phyloP scores from a whole-genome alignment of 805 yeast genomes.

The Wickerhamomyces alni region DNA sequence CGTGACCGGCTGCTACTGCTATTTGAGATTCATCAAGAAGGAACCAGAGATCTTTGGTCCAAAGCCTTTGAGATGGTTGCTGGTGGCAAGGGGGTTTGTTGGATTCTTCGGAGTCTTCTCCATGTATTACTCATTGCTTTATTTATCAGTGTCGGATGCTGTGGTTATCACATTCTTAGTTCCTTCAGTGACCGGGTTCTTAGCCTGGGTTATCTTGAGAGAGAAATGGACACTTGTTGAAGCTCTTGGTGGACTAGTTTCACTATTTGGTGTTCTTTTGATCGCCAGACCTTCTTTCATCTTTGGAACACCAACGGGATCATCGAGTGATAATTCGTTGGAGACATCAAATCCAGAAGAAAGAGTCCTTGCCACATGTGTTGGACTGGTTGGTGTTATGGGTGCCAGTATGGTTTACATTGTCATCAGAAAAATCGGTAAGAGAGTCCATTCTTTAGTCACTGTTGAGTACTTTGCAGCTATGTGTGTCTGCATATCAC shows the following conservation, averaged over 20 bases:
- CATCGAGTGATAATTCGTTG: conserved; percentile 27
- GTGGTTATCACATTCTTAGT: conserved; percentile 72
- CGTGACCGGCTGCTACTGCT: conserved; percentile 46
- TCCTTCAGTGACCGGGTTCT: conserved; percentile 70
- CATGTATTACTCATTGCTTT: conserved; percentile 66
- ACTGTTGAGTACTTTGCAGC: conserved; percentile 75
- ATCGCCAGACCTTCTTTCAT: conserved; percentile 78
- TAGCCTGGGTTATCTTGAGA: conserved; percentile 61
- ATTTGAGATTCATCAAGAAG: conserved; percentile 46
- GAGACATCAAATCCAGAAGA: conserved; percentile 49
- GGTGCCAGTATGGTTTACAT: conserved; percentile 71
- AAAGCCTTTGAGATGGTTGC: conserved; percentile 42
- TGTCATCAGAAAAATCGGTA: conserved; percentile 68
- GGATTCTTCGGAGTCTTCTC: conserved; percentile 84
- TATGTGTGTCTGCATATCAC: conserved; percentile 49
- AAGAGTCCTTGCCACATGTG: conserved; percentile 54
- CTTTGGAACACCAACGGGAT: conserved; percentile 39
- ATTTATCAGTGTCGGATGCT: conserved; percentile 74
- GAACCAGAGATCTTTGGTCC: conserved; percentile 71
- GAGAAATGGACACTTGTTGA: conserved; percentile 66
- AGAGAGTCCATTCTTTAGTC: conserved; percentile 70
- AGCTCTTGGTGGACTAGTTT: conserved; percentile 59
- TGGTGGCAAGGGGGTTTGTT: conserved; percentile 57
- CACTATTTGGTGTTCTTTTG: conserved; percentile 69
- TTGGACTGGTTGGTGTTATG: conserved; percentile 60